Evolutionary conservation across 1,284 basidiomycete species (phyloP).

Genomic region (Anthracocystis walkeri): DNA sequence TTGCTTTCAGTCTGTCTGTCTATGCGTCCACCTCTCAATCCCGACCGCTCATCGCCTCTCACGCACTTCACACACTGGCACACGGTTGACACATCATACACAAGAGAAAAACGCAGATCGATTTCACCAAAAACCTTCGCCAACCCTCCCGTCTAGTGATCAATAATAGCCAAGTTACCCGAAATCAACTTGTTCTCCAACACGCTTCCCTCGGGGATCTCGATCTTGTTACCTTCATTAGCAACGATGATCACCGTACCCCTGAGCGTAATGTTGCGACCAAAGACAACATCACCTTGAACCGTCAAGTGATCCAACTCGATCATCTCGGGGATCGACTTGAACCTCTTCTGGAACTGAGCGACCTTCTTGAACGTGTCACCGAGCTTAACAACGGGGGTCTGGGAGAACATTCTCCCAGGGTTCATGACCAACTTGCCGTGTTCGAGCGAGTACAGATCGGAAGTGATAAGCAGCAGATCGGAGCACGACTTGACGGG

Average conservation of each 20-base stretch:
- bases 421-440: constrained; percentile 86
- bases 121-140: not conserved
- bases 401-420: constrained; percentile 77
- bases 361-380: constrained; percentile 84
- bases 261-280: constrained; percentile 82
- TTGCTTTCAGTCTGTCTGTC: too few species aligned
- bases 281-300: constrained; percentile 95
- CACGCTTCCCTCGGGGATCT: constrained; percentile 93
- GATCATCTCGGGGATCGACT: constrained; percentile 84
- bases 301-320: constrained; percentile 97
- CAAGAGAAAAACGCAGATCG: too few species aligned
- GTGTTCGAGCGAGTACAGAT: constrained; percentile 94
- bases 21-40: too few species aligned
- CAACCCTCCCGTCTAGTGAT: constrained; percentile 58
- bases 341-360: constrained; percentile 97
- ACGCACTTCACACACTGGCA: too few species aligned
- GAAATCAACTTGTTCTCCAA: constrained; percentile 81
- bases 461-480: constrained; percentile 93
- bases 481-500: constrained; percentile 80
- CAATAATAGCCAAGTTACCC: constrained; percentile 69
- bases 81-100: too few species aligned
- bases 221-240: constrained; percentile 92
- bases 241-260: constrained; percentile 77
- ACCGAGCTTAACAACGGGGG: constrained; percentile 96
- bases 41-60: too few species aligned